Evolutionary conservation across 169 alveolate species (phyloP), one percentile per base, ranked within the genome.

Genomic region (Plasmodium vivax): DNA sequence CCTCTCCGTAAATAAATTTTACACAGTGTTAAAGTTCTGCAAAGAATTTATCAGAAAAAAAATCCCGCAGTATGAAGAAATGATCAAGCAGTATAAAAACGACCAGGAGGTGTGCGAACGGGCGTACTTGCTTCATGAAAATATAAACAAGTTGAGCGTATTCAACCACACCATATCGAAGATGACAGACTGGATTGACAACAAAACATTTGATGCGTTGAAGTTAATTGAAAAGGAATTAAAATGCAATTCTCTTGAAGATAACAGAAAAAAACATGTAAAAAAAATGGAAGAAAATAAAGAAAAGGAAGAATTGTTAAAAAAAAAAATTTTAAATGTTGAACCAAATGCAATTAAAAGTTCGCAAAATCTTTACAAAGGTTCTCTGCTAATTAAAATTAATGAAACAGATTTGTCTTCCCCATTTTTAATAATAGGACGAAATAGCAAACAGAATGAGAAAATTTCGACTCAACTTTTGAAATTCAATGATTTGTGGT

Each of bases 381-480:
- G 97, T 14, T 93, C 96, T 45, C 79, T 96, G 34, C 74, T 93
- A 68, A 93, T 96, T 43, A 92, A 85, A 79, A 82, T 92, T 56
- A 80, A 95, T 80, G 96, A 93, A 41, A 84, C 93, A 36, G 95
- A 95, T 85, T 93, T 94, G 47, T 92, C 96, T 4, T 93, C 97
- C 45, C 95, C 97, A 34, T 74, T 96, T 79, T 83, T 96, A 32
- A 96, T 96, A 73, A 95, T 95, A 32, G 97, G 97, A 47, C 92
- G 87, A 68, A 96, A 96, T 82, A 96, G 97, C 16, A 93, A 95
- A 77, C 97, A 96, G 84, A 96, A 96, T 72, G 97, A 96, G 90
- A 88, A 85, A 73, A 95, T 96, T 6, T 95, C 97, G 32, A 96
- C 96, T 36, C 97, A 96, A 45, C 71, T 96, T 79, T 30, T 95